Base-by-base conservation (phyloP, 2,329 filamentous ascomycete genomes). In the Akanthomyces uredinophilus region DNA sequence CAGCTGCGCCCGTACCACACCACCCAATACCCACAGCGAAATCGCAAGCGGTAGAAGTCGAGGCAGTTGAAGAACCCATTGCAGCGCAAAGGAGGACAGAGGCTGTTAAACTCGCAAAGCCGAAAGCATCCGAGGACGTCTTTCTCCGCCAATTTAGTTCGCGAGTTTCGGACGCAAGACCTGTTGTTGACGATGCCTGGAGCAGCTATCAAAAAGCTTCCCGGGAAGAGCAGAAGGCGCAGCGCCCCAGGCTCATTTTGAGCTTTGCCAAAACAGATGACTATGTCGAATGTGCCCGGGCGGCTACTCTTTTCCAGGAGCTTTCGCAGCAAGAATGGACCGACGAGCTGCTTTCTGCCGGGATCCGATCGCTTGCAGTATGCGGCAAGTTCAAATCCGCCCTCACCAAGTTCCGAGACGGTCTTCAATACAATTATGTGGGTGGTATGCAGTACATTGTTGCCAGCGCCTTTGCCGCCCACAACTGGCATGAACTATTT, bases 391-490 rank as follows among this genome's bases (percentile, higher is more conserved):
- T 70, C 5, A 18, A 68, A 3, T 67, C 69, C 13, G 82, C 82
- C 0, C 64, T 81, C 18, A 66, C 71, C 2, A 66, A 77, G 22
- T 81, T 81, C 65, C 72, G 70, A 44, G 67, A 64, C 3, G 78
- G 77, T 4, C 64, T 83, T 11, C 64, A 72, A 5, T 67, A 66
- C 14, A 68, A 70, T 5, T 67, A 78, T 29, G 69, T 71, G 1
- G 71, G 75, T 7, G 79, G 78, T 2, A 67, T 84, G 7, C 79
- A 82, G 50, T 68, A 76, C 20, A 65, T 84, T 6, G 65, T 82
- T 20, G 71, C 77, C 8, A 70, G 77, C 51, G 74, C 75, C 2
- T 71, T 84, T 39, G 69, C 65, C 35, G 69, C 69, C 2, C 66
- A 67, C 13, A 67, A 73, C 4, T 81, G 78, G 79, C 50, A 70